Percentiles rank a stretch among this genome's conserved stretches.
phyloP scores from a whole-genome alignment of 768 basidiomycete species.

The Leccinum uliginosum region DNA sequence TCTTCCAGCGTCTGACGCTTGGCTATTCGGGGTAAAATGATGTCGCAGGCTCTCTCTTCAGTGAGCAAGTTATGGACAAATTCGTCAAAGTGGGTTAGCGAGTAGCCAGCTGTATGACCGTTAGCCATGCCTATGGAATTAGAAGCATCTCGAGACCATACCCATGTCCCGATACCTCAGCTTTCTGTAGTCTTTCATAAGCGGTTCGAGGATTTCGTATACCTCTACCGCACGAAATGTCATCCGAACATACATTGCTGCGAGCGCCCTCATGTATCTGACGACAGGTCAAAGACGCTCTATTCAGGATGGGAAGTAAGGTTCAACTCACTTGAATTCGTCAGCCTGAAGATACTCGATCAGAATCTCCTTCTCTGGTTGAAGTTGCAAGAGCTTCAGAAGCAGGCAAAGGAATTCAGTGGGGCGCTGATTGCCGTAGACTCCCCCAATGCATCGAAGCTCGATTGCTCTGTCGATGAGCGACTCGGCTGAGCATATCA shows the following conservation, averaged over 20 bases:
- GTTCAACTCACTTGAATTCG: conserved; percentile 87
- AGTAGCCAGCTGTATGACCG: conserved; percentile 67
- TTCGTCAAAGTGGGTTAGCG: conserved; percentile 86
- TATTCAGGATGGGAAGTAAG: background rate
- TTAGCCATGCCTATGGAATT: background rate
- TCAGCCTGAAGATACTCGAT: conserved; percentile 94
- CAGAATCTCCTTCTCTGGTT: conserved; percentile 96
- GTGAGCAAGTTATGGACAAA: conserved; percentile 80
- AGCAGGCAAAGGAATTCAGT: conserved; percentile 92
- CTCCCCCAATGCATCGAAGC: conserved; percentile 80
- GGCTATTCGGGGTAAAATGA: conserved; percentile 86
- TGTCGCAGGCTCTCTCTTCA: conserved; percentile 94
- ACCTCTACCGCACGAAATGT: conserved; percentile 89
- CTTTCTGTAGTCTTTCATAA: conserved; percentile 92
- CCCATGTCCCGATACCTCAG: conserved; percentile 76
- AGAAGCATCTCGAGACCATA: conserved; percentile 34
- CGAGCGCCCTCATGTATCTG: conserved; percentile 91
- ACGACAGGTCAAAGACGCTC: background rate
- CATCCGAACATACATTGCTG: conserved; percentile 92
- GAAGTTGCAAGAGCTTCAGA: conserved; percentile 92
- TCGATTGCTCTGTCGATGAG: conserved; percentile 92
- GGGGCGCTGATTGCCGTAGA: conserved; percentile 92
- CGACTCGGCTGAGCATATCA: conserved; percentile 63
- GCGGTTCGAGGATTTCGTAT: conserved; percentile 88
- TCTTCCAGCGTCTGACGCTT: conserved; percentile 89